phyloP scores from a whole-genome alignment of 2,329 filamentous ascomycete genomes.

The Aspergillus sp. region DNA sequence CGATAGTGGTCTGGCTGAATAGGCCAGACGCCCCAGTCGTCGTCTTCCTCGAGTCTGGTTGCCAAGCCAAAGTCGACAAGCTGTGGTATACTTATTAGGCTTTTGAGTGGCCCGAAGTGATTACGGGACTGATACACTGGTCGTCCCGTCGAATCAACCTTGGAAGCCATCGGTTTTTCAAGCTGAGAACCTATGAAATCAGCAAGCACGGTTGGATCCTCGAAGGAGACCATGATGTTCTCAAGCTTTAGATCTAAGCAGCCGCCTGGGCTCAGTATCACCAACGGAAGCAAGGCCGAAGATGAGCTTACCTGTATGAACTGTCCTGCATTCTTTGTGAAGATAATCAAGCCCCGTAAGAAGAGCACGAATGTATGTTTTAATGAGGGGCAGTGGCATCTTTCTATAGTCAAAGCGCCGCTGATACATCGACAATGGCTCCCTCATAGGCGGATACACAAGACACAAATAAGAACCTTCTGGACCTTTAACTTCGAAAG shows the following conservation, averaged over 20 bases:
- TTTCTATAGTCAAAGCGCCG: constrained; percentile 21
- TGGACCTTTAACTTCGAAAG: constrained; percentile 24
- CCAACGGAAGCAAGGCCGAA: constrained; percentile 6
- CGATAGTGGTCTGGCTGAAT: constrained; percentile 40
- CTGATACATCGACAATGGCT: constrained; percentile 30
- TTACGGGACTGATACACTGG: constrained; percentile 27
- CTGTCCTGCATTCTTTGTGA: constrained; percentile 32
- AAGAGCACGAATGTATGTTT: constrained; percentile 30
- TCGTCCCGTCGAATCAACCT: constrained; percentile 24
- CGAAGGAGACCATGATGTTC: constrained; percentile 35
- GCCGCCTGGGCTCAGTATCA: constrained; percentile 8
- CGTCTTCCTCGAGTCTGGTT: constrained; percentile 28
- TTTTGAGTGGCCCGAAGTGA: constrained; percentile 25
- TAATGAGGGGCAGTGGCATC: constrained; percentile 28
- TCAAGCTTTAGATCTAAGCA: constrained; percentile 37
- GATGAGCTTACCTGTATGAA: constrained; percentile 33
- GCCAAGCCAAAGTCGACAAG: constrained; percentile 32
- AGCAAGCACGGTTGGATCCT: constrained; percentile 23
- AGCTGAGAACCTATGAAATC: constrained; percentile 26
- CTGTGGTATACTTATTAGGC: constrained; percentile 20
- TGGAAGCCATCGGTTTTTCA: constrained; percentile 25
- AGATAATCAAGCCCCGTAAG: constrained; percentile 38
- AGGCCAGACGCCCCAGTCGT: constrained; percentile 35
- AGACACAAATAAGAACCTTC: constrained; percentile 30
- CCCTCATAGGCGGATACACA: constrained; percentile 33